Evolutionary conservation across 192 early-diverging fungal genomes (phyloP), one percentile per base, ranked within the genome.

Genomic region (Coemansia sp.): DNA sequence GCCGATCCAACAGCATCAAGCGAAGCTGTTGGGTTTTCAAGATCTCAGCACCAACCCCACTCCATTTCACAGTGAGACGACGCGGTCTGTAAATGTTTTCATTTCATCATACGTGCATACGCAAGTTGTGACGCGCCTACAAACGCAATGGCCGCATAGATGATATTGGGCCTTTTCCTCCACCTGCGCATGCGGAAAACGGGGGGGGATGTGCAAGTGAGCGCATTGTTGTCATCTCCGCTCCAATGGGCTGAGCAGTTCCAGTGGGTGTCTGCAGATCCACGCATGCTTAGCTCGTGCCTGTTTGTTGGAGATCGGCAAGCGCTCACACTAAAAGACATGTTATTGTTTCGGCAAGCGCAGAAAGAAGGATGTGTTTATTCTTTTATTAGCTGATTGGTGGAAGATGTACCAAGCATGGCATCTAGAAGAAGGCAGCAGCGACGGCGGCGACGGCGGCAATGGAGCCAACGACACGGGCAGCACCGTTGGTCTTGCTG

Each of bases 341-440:
- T 49, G 46, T n/a, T 7, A 50, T 50, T 50, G 20, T 22, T 22
- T 11, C n/a, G 10, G n/a, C 12, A 5, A 16, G 15, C 15, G 15
- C 41, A 43, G 41, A 43, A 43, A 43, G 41, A 43, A 13, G 39
- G 39, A 49, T 27, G 16, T 18, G 44, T 46, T 18, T 46, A 18
- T 50, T 50, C 49, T 50, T 50, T 50, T 50, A 50, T 50, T 50
- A 22, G 49, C 49, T 10, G 49, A 50, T 50, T 20, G n/a, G 49
- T 49, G 15, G 3, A 8, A 10, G 20, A 50, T 50, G 20, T n/a
- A 27, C 27, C 49, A 50, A 50, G 49, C 49, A 50, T 50, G 4
- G 11, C 7, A 22, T 38, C 73, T 83, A 83, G 76, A 83, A 83
- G 63, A 74, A 68, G 53, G 75, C 75, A 15, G 80, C 80, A 40